Percentiles rank a stretch among this genome's conserved stretches.
phyloP scores from a whole-genome alignment of 805 yeast species.

The Ogataea saltuana region DNA sequence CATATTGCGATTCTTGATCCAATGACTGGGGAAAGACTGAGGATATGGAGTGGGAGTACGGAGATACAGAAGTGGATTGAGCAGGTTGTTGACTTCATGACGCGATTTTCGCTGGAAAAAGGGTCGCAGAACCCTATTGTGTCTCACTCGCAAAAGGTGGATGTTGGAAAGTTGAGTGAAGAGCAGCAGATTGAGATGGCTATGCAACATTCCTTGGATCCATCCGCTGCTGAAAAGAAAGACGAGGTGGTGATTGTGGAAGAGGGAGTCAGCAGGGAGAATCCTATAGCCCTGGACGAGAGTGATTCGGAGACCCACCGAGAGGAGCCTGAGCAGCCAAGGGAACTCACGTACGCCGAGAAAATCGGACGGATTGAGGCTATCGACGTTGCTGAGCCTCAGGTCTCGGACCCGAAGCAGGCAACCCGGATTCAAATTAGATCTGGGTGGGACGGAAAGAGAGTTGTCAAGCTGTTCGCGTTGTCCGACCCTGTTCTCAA shows the following conservation, averaged over 20 bases:
- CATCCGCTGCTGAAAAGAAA: slow-evolving; percentile 24
- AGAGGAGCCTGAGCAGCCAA: slow-evolving; percentile 15
- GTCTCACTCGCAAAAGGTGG: slow-evolving; percentile 56
- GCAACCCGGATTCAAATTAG: slow-evolving; percentile 84
- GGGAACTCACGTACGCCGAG: slow-evolving; percentile 19
- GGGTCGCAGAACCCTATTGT: slow-evolving; percentile 66
- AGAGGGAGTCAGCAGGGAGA: slow-evolving; percentile 26
- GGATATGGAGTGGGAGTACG: slow-evolving; percentile 75
- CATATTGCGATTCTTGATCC: slow-evolving; percentile 94
- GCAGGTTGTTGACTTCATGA: slow-evolving; percentile 70
- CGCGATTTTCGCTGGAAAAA: slow-evolving; percentile 62
- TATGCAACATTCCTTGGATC: slow-evolving; percentile 57
- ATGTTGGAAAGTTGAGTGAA: slow-evolving; percentile 68
- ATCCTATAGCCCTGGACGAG: slow-evolving; percentile 24
- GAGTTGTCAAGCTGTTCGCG: slow-evolving; percentile 71
- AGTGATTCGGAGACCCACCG: slow-evolving; percentile 12
- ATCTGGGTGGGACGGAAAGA: slow-evolving; percentile 74
- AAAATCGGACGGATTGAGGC: slow-evolving; percentile 21
- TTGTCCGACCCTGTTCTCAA: slow-evolving; percentile 56
- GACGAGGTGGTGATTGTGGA: slow-evolving; percentile 31
- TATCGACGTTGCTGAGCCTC: slow-evolving; percentile 62
- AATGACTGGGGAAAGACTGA: slow-evolving; percentile 88
- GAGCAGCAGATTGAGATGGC: slow-evolving; percentile 84
- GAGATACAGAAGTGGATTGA: slow-evolving; percentile 57
- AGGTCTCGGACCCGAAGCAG: slow-evolving; percentile 46